Evolutionary conservation across 352 stramenopile species (phyloP), one percentile per base, ranked within the genome.

Genomic region (Achlya hypogyna): DNA sequence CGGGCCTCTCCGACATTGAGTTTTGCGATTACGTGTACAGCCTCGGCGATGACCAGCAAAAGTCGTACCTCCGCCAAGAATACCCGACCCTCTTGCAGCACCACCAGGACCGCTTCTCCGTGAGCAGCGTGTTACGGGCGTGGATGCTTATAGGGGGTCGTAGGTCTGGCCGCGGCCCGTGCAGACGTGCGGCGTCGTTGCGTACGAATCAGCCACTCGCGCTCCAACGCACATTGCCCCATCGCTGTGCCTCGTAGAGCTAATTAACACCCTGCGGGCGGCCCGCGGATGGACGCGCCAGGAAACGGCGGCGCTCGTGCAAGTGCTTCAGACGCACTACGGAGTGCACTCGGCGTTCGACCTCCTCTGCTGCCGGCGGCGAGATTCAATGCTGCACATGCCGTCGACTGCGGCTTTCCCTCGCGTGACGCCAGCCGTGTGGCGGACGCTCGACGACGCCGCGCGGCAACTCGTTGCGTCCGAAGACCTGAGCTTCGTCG

Each of bases 11-110:
- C 18, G 60, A 67, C 35, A 10, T 27, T 5, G 60, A 56, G 12
- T 67, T 67, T 67, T 59, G 40, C 32, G 60, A 67, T 40, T 25
- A 45, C 31, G 29, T 67, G 28, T 67, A 67, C 51, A 18, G 5
- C 1, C 42, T 31, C 4, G 42, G 40, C 51, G 47, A 67, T n/a
- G 29, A 49, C 14, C 45, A 67, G 35, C 60, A 67, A 20, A 67
- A 58, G 31, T 67, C 60, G 12, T 67, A 67, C 27, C 34, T 67
- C 14, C 60, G 60, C 14, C 60, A 67, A 23, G 38, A 67, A 58
- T 67, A 60, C 29, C 60, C 60, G 27, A 58, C 43, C 5, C 40
- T 67, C 16, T n/a, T 67, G 42, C 16, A n/a, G 10, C 42, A 67
- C 22, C 28, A 58, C 34, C 60, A 67, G 45, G 42, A 23, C 20